Base-by-base conservation (phyloP, 345 rosid genomes). In the Conringia planisiliqua region DNA sequence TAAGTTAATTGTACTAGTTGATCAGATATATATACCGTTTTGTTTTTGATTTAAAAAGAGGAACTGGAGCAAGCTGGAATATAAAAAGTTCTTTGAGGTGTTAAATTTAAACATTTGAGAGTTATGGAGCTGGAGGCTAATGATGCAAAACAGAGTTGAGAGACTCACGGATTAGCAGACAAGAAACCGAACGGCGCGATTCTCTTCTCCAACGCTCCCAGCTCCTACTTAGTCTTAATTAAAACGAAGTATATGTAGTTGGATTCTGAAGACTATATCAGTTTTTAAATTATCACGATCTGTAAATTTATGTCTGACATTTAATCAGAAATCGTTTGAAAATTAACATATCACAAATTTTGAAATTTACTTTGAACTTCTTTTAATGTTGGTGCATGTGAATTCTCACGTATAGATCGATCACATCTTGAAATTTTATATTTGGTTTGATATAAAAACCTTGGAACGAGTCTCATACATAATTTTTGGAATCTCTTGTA, bases 101-200 rank as follows among this genome's bases (percentile, higher is more conserved):
- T 52, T 51, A 27, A 62, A 48, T 10, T 39, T 38, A 62, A 8
- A 52, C 33, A 72, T 29, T 32, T 13, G 24, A 72, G 26, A 40
- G 42, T 72, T 62, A 33, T 62, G 70, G 76, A 68, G 62, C 24
- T 29, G 43, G 54, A 72, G 27, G 38, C 16, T 67, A 48, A 67
- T 67, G 47, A 46, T 58, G 27, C 48, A 30, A 60, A 42, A 68
- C 33, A 7, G 32, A 29, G 56, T 38, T 10, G 22, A 20, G 46
- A 69, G 68, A 68, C 13, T 59, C 14, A 35, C 29, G 44, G 46
- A 72, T 62, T 51, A 77, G 67, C 50, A 77, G 80, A 77, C 80
- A 77, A 71, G 77, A 65, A 65, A 58, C 70, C 72, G 72, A 71
- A 71, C 80, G 80, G 80, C 76, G 72, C 80, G 67, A 42, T 62